These are phyloP conservation scores for Arthrobotrys sinensis DNA, from an alignment of 2,329 filamentous ascomycete genomes.

Conservation along the genomic window DNA sequence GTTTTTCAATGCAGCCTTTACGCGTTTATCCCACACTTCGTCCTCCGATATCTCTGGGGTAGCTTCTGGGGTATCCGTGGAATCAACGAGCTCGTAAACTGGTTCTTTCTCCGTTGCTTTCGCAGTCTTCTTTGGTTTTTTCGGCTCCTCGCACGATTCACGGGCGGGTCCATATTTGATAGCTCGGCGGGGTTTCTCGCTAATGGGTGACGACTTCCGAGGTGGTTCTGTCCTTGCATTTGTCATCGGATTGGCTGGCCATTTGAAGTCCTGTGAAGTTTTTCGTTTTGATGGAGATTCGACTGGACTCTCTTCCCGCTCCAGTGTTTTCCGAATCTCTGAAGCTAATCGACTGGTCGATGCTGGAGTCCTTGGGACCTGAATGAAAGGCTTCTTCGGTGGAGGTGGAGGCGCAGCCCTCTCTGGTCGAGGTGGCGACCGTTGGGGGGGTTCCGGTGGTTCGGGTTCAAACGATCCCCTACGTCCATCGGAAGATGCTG, in stretches of 20 bases:
- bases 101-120: constrained; percentile 44
- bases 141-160: constrained; percentile 22
- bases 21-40: constrained; percentile 74
- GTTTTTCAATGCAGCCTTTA: constrained; percentile 79
- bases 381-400: constrained; percentile 48
- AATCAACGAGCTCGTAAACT: constrained; percentile 63
- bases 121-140: constrained; percentile 30
- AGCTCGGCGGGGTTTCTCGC: constrained; percentile 28
- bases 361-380: constrained; percentile 14
- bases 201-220: constrained; percentile 17
- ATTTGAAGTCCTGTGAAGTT: constrained; percentile 47
- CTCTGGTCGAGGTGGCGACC: constrained; percentile 28
- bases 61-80: constrained; percentile 69
- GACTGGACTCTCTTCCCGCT: constrained; percentile 1
- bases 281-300: constrained; percentile 38
- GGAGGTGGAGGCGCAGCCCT: constrained; percentile 33
- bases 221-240: constrained; percentile 25
- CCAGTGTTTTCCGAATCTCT: constrained; percentile 11
- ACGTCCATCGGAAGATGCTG: constrained; percentile 10
- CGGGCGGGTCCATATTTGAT: constrained; percentile 33
- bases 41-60: constrained; percentile 67
- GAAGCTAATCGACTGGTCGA: constrained; percentile 2
- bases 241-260: constrained; percentile 48
- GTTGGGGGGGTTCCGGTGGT: constrained; percentile 13
- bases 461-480: constrained; percentile 8